Percentiles rank a stretch among this genome's conserved stretches.
These are phyloP conservation scores for Fraxinus dipetala DNA, from an alignment of 305 asterid genomes.

Conservation along the genomic window DNA sequence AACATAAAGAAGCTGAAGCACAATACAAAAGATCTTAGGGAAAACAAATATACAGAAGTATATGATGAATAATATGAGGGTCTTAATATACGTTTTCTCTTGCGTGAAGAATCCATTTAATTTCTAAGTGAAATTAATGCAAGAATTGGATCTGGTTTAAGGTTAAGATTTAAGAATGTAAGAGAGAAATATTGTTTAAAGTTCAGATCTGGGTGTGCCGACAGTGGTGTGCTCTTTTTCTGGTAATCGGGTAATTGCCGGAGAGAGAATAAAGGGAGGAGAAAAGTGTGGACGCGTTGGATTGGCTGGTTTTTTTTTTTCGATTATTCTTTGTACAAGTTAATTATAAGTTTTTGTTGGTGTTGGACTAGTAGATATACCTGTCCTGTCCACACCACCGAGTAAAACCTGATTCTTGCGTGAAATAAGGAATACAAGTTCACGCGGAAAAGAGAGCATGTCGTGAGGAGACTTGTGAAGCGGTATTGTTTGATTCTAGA, in stretches of 20 bases:
- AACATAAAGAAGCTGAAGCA: constrained; percentile 51
- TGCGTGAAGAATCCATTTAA: constrained; percentile 64
- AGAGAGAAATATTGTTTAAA: constrained; percentile 14
- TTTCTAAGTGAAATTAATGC: not conserved
- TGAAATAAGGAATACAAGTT: not conserved
- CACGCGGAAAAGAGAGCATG: not conserved
- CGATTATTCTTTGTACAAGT: not conserved
- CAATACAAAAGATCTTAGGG: constrained; percentile 59
- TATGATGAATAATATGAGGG: constrained; percentile 35
- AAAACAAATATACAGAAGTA: constrained; percentile 33
- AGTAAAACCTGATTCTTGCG: not conserved
- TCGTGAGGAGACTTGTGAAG: not conserved
- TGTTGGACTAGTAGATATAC: not conserved
- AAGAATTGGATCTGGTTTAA: constrained; percentile 11
- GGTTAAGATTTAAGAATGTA: constrained; percentile 7
- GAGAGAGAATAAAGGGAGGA: constrained; percentile 16
- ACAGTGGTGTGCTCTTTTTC: constrained; percentile 33
- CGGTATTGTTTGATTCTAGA: not conserved
- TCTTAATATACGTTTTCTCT: constrained; percentile 58
- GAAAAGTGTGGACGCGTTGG: not conserved
- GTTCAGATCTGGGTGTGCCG: constrained; percentile 43
- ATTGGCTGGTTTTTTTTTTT: not conserved
- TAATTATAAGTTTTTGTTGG: not conserved
- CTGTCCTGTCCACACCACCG: not conserved
- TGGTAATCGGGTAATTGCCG: constrained; percentile 32